phyloP scores from a whole-genome alignment of 2,329 filamentous ascomycete genomes.

The Fusarium penzigii region DNA sequence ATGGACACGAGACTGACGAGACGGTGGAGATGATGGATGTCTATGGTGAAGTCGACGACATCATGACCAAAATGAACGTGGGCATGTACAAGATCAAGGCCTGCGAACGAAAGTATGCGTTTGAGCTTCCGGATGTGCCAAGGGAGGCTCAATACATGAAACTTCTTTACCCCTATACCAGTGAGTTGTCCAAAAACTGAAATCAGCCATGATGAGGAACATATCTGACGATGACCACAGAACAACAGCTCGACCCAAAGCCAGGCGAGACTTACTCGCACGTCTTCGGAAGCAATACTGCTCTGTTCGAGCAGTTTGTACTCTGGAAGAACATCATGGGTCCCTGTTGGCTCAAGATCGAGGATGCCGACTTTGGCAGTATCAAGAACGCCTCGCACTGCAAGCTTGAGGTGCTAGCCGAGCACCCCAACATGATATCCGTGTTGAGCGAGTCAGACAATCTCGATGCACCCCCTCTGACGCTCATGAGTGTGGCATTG shows the following conservation, averaged over 20 bases:
- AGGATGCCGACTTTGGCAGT: slow-evolving; percentile 78
- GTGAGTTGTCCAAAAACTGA: slow-evolving; percentile 34
- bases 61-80: slow-evolving; percentile 87
- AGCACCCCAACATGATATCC: slow-evolving; percentile 74
- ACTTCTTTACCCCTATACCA: slow-evolving; percentile 92
- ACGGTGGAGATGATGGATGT: slow-evolving; percentile 86
- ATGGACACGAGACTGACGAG: slow-evolving; percentile 70
- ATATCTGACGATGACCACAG: slow-evolving; percentile 36
- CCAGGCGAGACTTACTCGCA: slow-evolving; percentile 89
- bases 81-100: slow-evolving; percentile 92
- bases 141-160: slow-evolving; percentile 92
- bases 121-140: slow-evolving; percentile 84
- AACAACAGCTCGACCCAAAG: slow-evolving; percentile 70
- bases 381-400: slow-evolving; percentile 95
- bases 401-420: slow-evolving; percentile 86
- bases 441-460: slow-evolving; percentile 76
- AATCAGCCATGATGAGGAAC: background rate
- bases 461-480: slow-evolving; percentile 81
- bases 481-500: slow-evolving; percentile 92
- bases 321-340: slow-evolving; percentile 99
- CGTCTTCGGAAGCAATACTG: slow-evolving; percentile 90
- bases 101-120: slow-evolving; percentile 89
- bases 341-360: slow-evolving; percentile 93
- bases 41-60: slow-evolving; percentile 80
- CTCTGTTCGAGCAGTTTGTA: slow-evolving; percentile 96